Evolutionary conservation across 2,329 filamentous ascomycete species (phyloP).

Genomic region (Aspergillus fumigatus): DNA sequence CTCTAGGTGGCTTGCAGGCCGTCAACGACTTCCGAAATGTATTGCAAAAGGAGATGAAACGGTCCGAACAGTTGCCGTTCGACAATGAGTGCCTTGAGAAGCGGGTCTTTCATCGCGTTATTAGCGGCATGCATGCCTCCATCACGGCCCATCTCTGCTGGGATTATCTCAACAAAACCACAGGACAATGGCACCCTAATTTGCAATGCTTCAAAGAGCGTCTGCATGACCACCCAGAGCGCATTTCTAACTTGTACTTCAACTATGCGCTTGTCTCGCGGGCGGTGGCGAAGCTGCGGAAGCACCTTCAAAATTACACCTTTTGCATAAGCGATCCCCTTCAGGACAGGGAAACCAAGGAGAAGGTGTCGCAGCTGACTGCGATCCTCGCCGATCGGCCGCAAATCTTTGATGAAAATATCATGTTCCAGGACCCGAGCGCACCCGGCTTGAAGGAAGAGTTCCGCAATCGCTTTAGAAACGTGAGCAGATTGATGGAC

Average conservation of each 20-base stretch:
- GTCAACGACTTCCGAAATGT: conserved; percentile 59
- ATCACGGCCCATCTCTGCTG: conserved; percentile 96
- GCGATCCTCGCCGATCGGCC: conserved; percentile 61
- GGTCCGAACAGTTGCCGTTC: conserved; percentile 59
- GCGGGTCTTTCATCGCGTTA: conserved; percentile 92
- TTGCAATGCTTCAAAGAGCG: conserved; percentile 80
- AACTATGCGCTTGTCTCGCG: conserved; percentile 96
- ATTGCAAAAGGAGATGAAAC: conserved; percentile 45
- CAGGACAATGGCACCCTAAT: conserved; percentile 89
- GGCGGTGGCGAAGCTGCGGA: conserved; percentile 83
- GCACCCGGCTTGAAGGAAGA: conserved; percentile 83
- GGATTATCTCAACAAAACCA: conserved; percentile 93
- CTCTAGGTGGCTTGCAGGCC: conserved; percentile 49
- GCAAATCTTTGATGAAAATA: conserved; percentile 86
- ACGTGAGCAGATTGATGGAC: conserved; percentile 95
- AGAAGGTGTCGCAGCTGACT: conserved; percentile 74
- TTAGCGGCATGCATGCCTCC: conserved; percentile 97
- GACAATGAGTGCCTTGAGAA: conserved; percentile 97
- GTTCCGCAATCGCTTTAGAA: conserved; percentile 94
- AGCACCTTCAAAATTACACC: conserved; percentile 75
- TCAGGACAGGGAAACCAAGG: conserved; percentile 74
- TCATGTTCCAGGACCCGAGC: conserved; percentile 77
- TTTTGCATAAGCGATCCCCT: conserved; percentile 83
- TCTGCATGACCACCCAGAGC: conserved; percentile 80
- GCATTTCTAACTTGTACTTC: conserved; percentile 96